Conservation (phyloP, 352 stramenopile genomes). For the Globisporangium carolinianum region DNA sequence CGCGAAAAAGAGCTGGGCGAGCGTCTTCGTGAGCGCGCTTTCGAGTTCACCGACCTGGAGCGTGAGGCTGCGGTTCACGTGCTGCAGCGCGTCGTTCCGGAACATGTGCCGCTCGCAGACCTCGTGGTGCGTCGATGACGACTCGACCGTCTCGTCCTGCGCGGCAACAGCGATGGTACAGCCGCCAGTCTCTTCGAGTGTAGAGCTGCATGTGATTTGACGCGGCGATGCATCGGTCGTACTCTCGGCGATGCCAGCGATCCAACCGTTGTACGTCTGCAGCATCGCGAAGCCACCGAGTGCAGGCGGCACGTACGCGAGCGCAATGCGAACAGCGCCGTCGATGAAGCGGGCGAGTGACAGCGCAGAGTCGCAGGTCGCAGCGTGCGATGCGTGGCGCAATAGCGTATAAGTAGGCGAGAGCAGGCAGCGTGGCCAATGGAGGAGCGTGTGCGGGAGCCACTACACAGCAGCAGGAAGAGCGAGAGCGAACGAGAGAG, state of each 20-base stretch:
- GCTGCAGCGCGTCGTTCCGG: constrained; percentile 7
- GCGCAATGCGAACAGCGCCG: not conserved
- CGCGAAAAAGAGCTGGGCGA: constrained; percentile 5
- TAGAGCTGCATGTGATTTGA: not conserved
- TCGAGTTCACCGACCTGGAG: constrained; percentile 12
- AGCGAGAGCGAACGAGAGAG: not conserved
- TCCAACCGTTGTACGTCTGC: constrained; percentile 11
- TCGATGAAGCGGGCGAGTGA: constrained; percentile 1
- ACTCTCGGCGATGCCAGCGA: not conserved
- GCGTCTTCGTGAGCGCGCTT: constrained; percentile 2
- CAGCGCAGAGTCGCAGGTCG: not conserved
- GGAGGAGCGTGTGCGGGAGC: constrained; percentile 5
- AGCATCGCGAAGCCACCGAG: constrained; percentile 10
- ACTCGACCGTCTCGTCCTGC: too few relatives aligned
- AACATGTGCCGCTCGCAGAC: constrained; percentile 10
- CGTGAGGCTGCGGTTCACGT: constrained; percentile 10
- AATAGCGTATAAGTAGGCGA: not conserved
- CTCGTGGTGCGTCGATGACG: not conserved
- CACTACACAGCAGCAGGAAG: constrained; percentile 1
- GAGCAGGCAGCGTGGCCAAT: constrained; percentile 7
- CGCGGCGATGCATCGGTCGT: not conserved
- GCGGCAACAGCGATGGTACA: not conserved
- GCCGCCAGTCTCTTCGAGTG: not conserved
- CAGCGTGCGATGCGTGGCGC: not conserved
- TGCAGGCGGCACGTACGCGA: constrained; percentile 3